Evolutionary conservation across 1,284 basidiomycete genomes (phyloP).

Genomic region (Sporisorium exsertum): DNA sequence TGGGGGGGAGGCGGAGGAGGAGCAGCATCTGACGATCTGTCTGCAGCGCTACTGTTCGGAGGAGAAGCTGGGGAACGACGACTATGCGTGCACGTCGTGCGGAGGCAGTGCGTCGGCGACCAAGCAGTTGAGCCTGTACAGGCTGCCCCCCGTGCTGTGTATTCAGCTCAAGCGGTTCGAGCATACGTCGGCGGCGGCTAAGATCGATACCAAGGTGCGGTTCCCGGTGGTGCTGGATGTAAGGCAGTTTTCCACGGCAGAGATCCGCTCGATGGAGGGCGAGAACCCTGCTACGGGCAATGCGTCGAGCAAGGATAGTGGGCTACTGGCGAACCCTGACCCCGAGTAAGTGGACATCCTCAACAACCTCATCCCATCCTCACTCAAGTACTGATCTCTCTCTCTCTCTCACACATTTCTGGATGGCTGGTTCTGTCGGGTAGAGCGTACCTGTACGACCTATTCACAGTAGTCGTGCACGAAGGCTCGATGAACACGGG

Average conservation of each 20-base stretch:
- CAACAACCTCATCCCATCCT: no score
- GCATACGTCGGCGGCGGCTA: slow-evolving; percentile 76
- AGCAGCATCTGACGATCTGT: slow-evolving; percentile 56
- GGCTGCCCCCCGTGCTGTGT: slow-evolving; percentile 88
- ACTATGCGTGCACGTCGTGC: slow-evolving; percentile 73
- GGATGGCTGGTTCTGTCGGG: no score
- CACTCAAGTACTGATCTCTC: not conserved
- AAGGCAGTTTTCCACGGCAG: slow-evolving; percentile 81
- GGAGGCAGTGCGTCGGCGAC: slow-evolving; percentile 39
- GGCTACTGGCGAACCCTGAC: slow-evolving; percentile 30
- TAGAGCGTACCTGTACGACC: slow-evolving; percentile 77
- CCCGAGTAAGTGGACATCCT: slow-evolving; percentile 20
- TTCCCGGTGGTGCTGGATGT: slow-evolving; percentile 89
- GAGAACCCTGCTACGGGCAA: not conserved
- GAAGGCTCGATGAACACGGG: slow-evolving; percentile 90
- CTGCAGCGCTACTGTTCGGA: slow-evolving; percentile 60
- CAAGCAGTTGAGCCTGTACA: slow-evolving; percentile 85
- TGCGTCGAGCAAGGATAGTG: slow-evolving; percentile 8
- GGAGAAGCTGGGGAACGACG: slow-evolving; percentile 59
- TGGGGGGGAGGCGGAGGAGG: slow-evolving; percentile 42
- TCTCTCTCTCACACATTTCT: no score
- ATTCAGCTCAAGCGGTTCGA: slow-evolving; percentile 99
- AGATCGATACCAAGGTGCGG: slow-evolving; percentile 85
- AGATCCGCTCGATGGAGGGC: slow-evolving; percentile 39
- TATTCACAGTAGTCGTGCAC: slow-evolving; percentile 93